Evolutionary conservation across 1,284 basidiomycete species (phyloP).

Genomic region (Rhodotorula sp.): DNA sequence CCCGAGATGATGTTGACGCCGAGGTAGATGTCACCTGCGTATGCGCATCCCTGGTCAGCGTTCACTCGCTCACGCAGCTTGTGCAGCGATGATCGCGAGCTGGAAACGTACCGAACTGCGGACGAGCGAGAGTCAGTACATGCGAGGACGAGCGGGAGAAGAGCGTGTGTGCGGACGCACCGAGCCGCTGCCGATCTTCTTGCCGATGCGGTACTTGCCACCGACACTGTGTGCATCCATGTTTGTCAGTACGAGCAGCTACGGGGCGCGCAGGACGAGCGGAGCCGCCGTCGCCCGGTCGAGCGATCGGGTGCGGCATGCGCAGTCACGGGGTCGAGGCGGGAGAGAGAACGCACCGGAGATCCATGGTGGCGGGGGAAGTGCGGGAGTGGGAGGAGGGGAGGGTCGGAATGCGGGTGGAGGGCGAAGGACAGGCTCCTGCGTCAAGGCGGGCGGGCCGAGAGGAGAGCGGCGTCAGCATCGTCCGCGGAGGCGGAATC

Average conservation of each 20-base stretch:
- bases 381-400: neutral
- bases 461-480: neutral
- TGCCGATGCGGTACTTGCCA: constrained; percentile 73
- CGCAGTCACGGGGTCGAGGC: neutral
- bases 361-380: constrained; percentile 26
- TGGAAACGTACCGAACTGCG: constrained; percentile 20
- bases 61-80: too few relatives aligned
- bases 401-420: neutral
- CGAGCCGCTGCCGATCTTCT: constrained; percentile 99
- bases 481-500: neutral
- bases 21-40: constrained; percentile 92
- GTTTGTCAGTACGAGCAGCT: neutral
- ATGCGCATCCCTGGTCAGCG: neutral
- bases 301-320: neutral
- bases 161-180: constrained; percentile 61
- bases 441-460: too few relatives aligned
- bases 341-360: constrained; percentile 18
- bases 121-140: neutral
- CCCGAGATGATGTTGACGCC: constrained; percentile 99
- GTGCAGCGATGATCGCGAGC: too few relatives aligned
- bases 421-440: neutral
- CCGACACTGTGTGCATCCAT: constrained; percentile 15
- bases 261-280: too few relatives aligned
- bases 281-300: too few relatives aligned
- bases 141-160: neutral